Evolutionary conservation across 495 filamentous ascomycete species (phyloP).

Genomic region (Polyplosphaeria fusca): DNA sequence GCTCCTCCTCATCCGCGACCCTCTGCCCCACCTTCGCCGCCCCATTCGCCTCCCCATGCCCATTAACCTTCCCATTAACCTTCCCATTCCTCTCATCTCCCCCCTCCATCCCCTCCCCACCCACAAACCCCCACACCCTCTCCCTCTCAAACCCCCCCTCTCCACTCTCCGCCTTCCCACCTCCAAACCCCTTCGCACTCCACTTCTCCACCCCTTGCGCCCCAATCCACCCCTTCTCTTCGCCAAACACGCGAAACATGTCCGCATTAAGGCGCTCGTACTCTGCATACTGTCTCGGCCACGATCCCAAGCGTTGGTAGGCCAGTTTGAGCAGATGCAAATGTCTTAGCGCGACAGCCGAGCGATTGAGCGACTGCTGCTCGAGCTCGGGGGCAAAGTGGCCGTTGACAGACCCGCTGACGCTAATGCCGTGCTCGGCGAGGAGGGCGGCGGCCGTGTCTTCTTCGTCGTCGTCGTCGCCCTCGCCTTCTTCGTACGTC

Average conservation of each 20-base stretch:
- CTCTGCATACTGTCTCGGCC: constrained; percentile 19
- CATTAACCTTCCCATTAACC: background rate
- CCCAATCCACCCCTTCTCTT: constrained; percentile 2
- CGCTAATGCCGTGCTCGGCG: constrained; percentile 19
- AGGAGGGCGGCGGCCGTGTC: constrained; percentile 15
- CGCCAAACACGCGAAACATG: constrained; percentile 12
- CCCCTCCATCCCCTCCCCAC: background rate
- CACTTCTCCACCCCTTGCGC: constrained; percentile 18
- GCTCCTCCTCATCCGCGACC: background rate
- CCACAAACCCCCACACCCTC: background rate
- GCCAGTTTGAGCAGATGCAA: constrained; percentile 23
- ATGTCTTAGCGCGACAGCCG: constrained; percentile 1
- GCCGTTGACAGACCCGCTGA: constrained; percentile 6
- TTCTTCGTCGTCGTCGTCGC: constrained; percentile 22
- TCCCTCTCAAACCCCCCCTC: background rate
- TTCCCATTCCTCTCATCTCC: background rate
- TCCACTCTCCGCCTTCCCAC: constrained; percentile 16
- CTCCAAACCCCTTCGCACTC: constrained; percentile 19
- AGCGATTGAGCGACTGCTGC: background rate
- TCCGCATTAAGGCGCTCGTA: constrained; percentile 30
- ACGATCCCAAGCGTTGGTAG: constrained; percentile 22
- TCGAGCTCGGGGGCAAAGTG: background rate
- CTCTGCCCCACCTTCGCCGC: background rate
- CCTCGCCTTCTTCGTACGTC: constrained; percentile 13
- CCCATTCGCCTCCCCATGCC: background rate